phyloP scores from a whole-genome alignment of 2,329 filamentous ascomycete species.

The Zalaria obscura region DNA sequence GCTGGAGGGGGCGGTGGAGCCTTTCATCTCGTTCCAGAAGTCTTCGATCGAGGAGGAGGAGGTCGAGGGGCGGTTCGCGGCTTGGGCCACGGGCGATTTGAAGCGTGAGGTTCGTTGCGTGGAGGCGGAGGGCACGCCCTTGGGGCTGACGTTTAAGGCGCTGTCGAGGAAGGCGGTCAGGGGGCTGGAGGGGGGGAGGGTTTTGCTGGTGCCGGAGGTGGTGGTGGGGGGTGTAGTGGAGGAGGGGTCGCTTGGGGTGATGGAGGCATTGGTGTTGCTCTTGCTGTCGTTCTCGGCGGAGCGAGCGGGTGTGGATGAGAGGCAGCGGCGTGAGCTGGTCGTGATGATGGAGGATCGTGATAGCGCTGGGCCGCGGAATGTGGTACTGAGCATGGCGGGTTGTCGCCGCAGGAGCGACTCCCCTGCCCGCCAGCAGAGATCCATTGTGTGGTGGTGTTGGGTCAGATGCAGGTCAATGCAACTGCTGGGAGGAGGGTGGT shows the following conservation, averaged over 20 bases:
- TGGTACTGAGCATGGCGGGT: constrained; percentile 9
- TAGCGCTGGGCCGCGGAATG: constrained; percentile 8
- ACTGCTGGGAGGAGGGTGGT: too few species aligned
- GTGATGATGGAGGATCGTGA: constrained; percentile 9
- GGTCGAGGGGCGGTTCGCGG: constrained; percentile 7
- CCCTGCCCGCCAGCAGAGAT: constrained; percentile 13
- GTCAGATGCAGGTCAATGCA: too few species aligned
- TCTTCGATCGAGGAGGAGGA: constrained; percentile 1
- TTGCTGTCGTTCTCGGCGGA: constrained; percentile 3
- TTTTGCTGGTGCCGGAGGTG: constrained; percentile 13
- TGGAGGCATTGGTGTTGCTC: constrained; percentile 5
- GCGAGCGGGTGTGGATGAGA: constrained; percentile 8
- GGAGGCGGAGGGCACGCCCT: constrained; percentile 12
- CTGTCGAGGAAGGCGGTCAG: too few species aligned
- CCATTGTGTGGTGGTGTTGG: constrained; percentile 10
- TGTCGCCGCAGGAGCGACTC: constrained; percentile 15
- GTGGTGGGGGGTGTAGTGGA: constrained; percentile 11
- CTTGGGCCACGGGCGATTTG: constrained; percentile 12
- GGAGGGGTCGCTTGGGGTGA: not conserved
- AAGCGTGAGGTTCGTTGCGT: constrained; percentile 13
- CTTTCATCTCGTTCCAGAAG: not conserved
- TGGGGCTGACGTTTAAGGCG: constrained; percentile 9
- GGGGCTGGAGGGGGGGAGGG: constrained; percentile 5
- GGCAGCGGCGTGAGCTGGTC: constrained; percentile 7
- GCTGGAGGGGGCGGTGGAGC: not conserved